Evolutionary conservation across 768 basidiomycete species (phyloP).

Genomic region (Boletus reticuloceps): DNA sequence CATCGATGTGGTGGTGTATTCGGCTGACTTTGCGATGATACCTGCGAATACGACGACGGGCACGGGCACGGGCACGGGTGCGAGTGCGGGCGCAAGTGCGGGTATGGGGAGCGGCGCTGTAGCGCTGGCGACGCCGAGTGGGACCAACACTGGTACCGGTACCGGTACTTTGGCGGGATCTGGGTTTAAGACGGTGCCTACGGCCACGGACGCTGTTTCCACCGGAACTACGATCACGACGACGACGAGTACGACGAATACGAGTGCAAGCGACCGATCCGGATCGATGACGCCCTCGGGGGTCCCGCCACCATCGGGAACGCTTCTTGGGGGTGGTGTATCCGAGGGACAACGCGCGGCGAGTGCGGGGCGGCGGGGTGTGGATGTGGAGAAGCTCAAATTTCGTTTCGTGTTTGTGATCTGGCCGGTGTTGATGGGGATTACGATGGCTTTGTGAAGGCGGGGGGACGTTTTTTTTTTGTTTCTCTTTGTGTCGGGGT

Average conservation of each 20-base stretch:
- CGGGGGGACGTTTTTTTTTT: not conserved
- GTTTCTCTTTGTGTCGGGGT: not conserved
- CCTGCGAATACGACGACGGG: conserved; percentile 15
- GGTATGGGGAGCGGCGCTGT: not conserved
- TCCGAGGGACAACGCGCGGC: conserved; percentile 8
- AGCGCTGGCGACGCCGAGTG: conserved; percentile 7
- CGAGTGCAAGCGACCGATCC: not conserved
- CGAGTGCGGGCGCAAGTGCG: not conserved
- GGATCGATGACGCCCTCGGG: conserved; percentile 6
- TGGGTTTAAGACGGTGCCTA: conserved; percentile 1
- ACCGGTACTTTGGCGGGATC: not conserved
- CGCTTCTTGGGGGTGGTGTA: not conserved
- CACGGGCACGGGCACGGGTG: not conserved
- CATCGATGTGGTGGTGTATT: conserved; percentile 38
- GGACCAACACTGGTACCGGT: not conserved
- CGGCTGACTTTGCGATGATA: conserved; percentile 49
- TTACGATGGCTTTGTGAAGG: conserved; percentile 52
- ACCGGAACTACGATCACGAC: conserved; percentile 2
- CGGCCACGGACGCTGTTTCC: conserved; percentile 3
- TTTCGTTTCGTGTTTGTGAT: conserved; percentile 50
- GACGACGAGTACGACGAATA: not conserved
- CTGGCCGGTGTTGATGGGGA: conserved; percentile 56
- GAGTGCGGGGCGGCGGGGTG: conserved; percentile 19
- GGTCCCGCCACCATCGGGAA: conserved; percentile 9
- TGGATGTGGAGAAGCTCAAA: conserved; percentile 38